Conservation (phyloP, 805 yeast species). For the Wickerhamomyces sydowiorum region DNA sequence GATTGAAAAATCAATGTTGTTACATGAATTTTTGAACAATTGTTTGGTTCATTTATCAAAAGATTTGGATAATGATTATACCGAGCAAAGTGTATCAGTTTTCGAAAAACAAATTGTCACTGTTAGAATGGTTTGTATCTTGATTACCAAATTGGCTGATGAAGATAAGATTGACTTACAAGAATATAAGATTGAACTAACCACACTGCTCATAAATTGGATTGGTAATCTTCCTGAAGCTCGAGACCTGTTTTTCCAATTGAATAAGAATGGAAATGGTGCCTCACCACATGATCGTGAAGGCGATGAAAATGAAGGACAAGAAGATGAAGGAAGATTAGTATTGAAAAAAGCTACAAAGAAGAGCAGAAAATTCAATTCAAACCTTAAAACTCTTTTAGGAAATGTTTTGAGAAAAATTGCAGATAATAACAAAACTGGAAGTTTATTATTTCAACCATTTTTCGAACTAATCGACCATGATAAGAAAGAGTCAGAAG, state of each 20-base stretch:
- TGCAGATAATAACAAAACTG: slow-evolving; percentile 12
- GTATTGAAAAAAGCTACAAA: background rate
- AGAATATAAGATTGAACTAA: slow-evolving; percentile 55
- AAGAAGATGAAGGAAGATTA: background rate
- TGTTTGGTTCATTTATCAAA: slow-evolving; percentile 38
- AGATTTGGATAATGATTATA: slow-evolving; percentile 22
- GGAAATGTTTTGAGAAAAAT: slow-evolving; percentile 20
- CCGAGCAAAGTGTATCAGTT: slow-evolving; percentile 17
- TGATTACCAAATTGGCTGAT: slow-evolving; percentile 49
- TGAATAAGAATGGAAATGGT: slow-evolving; percentile 17
- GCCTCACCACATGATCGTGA: background rate
- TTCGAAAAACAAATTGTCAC: slow-evolving; percentile 29
- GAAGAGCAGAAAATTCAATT: slow-evolving; percentile 14
- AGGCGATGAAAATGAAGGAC: slow-evolving; percentile 2
- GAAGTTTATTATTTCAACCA: slow-evolving; percentile 18
- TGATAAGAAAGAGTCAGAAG: background rate
- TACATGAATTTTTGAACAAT: slow-evolving; percentile 66
- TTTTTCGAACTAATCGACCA: slow-evolving; percentile 21
- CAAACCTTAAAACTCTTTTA: slow-evolving; percentile 14
- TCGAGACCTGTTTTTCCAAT: slow-evolving; percentile 44
- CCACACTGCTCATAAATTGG: slow-evolving; percentile 58
- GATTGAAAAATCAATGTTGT: slow-evolving; percentile 57
- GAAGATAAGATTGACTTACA: slow-evolving; percentile 38
- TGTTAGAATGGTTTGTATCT: slow-evolving; percentile 53
- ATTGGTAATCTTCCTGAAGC: slow-evolving; percentile 61